Percentiles rank a stretch among this genome's conserved stretches.
These are phyloP conservation scores for Pneumocystis jirovecii DNA, from an alignment of 1,139 yeast genomes.

Conservation along the genomic window DNA sequence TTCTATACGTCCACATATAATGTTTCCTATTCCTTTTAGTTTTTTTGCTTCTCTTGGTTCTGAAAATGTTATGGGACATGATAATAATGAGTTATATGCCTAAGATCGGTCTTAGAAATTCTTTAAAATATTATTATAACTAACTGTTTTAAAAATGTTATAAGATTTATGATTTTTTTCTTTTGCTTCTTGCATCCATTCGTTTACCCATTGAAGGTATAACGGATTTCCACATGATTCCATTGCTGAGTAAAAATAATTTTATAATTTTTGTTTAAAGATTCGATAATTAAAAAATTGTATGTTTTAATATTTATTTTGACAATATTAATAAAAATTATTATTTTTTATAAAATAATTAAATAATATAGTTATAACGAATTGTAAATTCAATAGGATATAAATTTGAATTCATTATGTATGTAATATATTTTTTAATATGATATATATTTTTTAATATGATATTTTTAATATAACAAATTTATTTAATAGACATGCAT, in stretches of 20 bases:
- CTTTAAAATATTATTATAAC: neutral
- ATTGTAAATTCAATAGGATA: too few relatives aligned
- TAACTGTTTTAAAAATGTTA: conserved; percentile 8
- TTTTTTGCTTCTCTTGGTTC: conserved; percentile 39
- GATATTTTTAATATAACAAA: too few relatives aligned
- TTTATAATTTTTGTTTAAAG: conserved; percentile 1
- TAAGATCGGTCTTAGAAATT: neutral
- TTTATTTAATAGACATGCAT: too few relatives aligned
- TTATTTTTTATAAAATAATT: too few relatives aligned
- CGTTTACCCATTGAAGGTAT: conserved; percentile 11
- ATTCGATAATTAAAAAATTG: neutral
- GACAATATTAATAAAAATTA: too few relatives aligned
- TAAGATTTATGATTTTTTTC: conserved; percentile 9
- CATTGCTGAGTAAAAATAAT: conserved; percentile 2
- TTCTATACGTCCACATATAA: conserved; percentile 37
- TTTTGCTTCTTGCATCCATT: conserved; percentile 13
- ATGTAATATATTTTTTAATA: too few relatives aligned
- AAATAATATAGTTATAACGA: too few relatives aligned
- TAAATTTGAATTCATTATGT: too few relatives aligned
- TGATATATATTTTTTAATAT: too few relatives aligned
- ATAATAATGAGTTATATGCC: conserved; percentile 35
- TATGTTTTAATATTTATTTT: neutral
- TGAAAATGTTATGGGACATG: conserved; percentile 30
- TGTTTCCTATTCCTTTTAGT: conserved; percentile 49
- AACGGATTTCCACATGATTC: neutral